phyloP scores from a whole-genome alignment of 2,329 filamentous ascomycete species.

The Cercospora sesami region DNA sequence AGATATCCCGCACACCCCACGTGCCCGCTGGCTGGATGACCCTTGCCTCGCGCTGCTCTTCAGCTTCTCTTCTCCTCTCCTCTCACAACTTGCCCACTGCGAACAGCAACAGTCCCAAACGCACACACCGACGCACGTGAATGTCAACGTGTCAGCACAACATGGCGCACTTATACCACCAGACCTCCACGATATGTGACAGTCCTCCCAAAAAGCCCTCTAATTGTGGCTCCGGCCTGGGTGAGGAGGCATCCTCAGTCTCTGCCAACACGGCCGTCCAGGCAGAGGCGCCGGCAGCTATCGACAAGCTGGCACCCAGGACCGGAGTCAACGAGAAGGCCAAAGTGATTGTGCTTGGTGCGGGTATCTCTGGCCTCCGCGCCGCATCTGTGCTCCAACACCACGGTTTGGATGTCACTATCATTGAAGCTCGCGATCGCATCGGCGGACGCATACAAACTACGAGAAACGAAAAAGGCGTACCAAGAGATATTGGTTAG shows the following conservation, averaged over 20 bases:
- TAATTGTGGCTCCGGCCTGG: slow-evolving; percentile 33
- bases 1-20: slow-evolving; percentile 3
- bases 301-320: slow-evolving; percentile 19
- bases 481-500: slow-evolving; percentile 32
- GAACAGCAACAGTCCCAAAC: neutral
- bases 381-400: slow-evolving; percentile 40
- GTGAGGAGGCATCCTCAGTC: slow-evolving; percentile 24
- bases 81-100: neutral
- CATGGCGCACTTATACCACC: slow-evolving; percentile 30
- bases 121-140: slow-evolving; percentile 15
- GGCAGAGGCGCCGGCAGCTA: slow-evolving; percentile 25
- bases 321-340: slow-evolving; percentile 25
- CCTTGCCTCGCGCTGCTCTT: neutral
- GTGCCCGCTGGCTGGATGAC: neutral
- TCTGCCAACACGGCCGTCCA: slow-evolving; percentile 25
- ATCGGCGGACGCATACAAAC: slow-evolving; percentile 45
- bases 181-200: slow-evolving; percentile 24
- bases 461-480: slow-evolving; percentile 39
- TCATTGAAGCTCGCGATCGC: slow-evolving; percentile 41
- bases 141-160: slow-evolving; percentile 32
- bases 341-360: slow-evolving; percentile 41
- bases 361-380: slow-evolving; percentile 41
- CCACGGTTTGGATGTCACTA: slow-evolving; percentile 40
- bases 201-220: slow-evolving; percentile 28
- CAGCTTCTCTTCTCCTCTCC: slow-evolving; percentile 4